Base-by-base conservation (phyloP, 179 eudicot genomes). In the Beta corolliflora region DNA sequence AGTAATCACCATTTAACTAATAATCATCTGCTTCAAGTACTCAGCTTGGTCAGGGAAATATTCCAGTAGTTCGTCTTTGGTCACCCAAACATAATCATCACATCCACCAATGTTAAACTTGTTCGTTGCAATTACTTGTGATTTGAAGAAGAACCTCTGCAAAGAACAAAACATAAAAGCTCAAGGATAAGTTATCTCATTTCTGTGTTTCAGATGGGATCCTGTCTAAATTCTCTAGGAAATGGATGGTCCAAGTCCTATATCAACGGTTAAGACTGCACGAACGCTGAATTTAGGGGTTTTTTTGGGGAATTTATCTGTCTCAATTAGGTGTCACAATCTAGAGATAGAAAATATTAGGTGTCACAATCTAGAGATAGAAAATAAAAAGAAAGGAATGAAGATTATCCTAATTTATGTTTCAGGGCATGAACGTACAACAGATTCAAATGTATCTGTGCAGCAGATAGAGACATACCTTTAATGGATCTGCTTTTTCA, bases 141-240 rank as follows among this genome's bases (percentile, higher is more conserved):
- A 93, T 80, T 94, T 94, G 82, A 94, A 94, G 90, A 94, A 90
- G 88, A 93, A 94, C 72, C 88, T 85, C 97, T 94, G 94, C 71
- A 8, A n/a, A 12, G 48, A 53, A 74, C 18, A 56, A 9, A 71
- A 55, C 55, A 13, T 71, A 54, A 77, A 66, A 44, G 46, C 61
- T 8, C 31, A 5, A 50, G 55, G 55, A 67, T 77, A 31, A 31
- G 36, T 31, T 31, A 54, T 19, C 25, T 66, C 65, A 31, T 36
- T 5, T 4, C 5, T 23, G 29, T 21, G 7, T 44, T 54, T 18
- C 9, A 13, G 61, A 31, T 2, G 36, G 36, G 36, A 31, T 31
- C 36, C 36, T 31, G 36, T 31, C 36, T 31, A 31, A 31, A 31
- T 31, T 31, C 36, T 31, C 36, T 31, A 31, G 36, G 36, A 31